phyloP scores from a whole-genome alignment of 345 rosid genomes.

The Diplotaxis tenuifolia region DNA sequence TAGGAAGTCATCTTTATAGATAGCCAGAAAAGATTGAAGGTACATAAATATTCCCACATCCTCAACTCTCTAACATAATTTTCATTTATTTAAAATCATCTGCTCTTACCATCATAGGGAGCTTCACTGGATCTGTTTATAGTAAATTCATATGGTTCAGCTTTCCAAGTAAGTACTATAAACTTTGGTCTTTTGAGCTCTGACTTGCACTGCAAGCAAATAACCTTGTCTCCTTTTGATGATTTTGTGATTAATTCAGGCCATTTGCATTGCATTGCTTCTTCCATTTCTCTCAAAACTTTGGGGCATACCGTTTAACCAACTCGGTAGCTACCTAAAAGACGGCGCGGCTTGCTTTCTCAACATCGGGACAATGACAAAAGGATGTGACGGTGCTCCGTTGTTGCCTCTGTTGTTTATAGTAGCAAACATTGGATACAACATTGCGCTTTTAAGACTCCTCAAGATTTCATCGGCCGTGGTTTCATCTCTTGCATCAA shows the following conservation, averaged over 20 bases:
- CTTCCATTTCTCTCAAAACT: conserved; percentile 89
- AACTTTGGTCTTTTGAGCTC: not conserved
- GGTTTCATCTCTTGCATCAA: conserved; percentile 85
- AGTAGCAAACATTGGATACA: conserved; percentile 79
- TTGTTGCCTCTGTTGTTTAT: conserved; percentile 77
- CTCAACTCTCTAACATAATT: too few relatives aligned
- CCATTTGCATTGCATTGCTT: conserved; percentile 69
- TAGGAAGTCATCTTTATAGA: conserved; percentile 82
- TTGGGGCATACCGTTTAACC: conserved; percentile 90
- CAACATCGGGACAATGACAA: conserved; percentile 50
- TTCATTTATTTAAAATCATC: not conserved
- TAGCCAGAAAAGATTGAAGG: conserved; percentile 57
- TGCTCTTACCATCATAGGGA: conserved; percentile 51
- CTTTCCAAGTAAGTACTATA: conserved; percentile 64
- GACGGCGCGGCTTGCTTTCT: conserved; percentile 92
- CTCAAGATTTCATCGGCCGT: conserved; percentile 91
- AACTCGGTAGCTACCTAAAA: conserved; percentile 78
- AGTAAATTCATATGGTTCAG: conserved; percentile 86
- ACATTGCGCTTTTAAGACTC: conserved; percentile 84
- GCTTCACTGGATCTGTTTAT: conserved; percentile 85
- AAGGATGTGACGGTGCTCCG: conserved; percentile 98
- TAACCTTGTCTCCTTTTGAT: conserved; percentile 24
- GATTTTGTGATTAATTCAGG: conserved; percentile 62
- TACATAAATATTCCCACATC: conserved; percentile 29
- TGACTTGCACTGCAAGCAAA: conserved; percentile 19